A percentile compares a stretch with the other conserved stretches of the same genome.
phyloP scores from a whole-genome alignment of 2,329 filamentous ascomycete species.

The Teratosphaeria zuluensis region DNA sequence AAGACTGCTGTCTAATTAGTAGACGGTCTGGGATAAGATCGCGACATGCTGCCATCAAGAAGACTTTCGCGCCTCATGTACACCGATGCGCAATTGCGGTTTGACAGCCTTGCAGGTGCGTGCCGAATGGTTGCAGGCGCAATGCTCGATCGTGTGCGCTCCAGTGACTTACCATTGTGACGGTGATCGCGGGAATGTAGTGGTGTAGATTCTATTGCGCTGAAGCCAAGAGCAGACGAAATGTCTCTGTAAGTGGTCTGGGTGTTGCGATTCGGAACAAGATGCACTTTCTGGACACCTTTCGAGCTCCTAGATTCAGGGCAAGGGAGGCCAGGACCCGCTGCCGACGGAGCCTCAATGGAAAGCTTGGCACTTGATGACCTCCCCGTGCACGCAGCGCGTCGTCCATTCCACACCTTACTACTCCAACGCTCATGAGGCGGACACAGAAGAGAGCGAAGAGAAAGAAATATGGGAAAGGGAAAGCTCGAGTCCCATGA shows the following conservation, averaged over 20 bases:
- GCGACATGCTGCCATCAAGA: neutral
- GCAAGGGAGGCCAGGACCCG: neutral
- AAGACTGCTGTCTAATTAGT: slow-evolving; percentile 18
- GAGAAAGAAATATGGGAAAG: neutral
- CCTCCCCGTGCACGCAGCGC: too few species aligned
- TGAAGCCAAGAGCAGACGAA: neutral
- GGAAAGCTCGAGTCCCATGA: neutral
- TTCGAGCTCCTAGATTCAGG: neutral
- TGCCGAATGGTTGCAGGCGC: neutral
- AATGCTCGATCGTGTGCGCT: neutral
- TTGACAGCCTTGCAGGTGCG: neutral
- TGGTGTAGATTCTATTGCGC: neutral
- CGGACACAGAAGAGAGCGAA: neutral
- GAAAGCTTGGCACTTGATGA: neutral
- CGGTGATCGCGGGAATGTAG: neutral
- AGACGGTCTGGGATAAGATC: neutral
- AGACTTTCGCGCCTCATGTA: neutral
- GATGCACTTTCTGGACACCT: neutral
- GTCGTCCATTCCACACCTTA: neutral
- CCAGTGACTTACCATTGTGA: neutral
- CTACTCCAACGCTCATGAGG: neutral
- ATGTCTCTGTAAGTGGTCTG: neutral
- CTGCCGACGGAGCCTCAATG: neutral
- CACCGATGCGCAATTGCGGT: neutral
- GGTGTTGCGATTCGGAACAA: neutral